Evolutionary conservation across 2,329 filamentous ascomycete genomes (phyloP).

Genomic region (Sclerotinia borealis): DNA sequence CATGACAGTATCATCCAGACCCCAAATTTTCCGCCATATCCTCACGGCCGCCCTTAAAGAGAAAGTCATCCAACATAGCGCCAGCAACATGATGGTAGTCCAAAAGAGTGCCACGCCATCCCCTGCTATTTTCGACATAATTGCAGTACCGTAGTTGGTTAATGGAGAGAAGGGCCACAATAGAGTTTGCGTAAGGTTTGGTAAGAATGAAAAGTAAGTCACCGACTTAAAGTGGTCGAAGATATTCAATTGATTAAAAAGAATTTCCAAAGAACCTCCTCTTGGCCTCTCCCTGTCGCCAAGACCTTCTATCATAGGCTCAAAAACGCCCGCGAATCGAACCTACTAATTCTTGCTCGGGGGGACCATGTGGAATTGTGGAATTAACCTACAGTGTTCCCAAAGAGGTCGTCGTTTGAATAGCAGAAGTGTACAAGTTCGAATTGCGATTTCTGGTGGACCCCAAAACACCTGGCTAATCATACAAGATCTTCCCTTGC

Average conservation of each 20-base stretch:
- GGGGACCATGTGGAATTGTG: no score
- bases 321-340: not conserved
- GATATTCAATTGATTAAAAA: not conserved
- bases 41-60: slow-evolving; percentile 23
- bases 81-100: slow-evolving; percentile 24
- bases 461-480: no score
- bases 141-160: not conserved
- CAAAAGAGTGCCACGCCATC: slow-evolving; percentile 27
- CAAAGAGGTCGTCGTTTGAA: no score
- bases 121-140: slow-evolving; percentile 26
- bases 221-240: not conserved
- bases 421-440: no score
- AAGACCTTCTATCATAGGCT: not conserved
- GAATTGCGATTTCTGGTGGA: no score
- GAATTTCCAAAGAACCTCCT: not conserved
- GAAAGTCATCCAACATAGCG: slow-evolving; percentile 25
- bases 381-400: no score
- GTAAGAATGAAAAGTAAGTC: not conserved
- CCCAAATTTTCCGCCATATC: slow-evolving; percentile 26
- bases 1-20: slow-evolving; percentile 29
- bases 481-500: no score
- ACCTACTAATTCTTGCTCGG: no score
- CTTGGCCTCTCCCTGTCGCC: not conserved
- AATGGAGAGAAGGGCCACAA: not conserved
- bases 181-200: not conserved